Base-by-base conservation (phyloP, 2,329 filamentous ascomycete species). In the Juglanconis juglandina region DNA sequence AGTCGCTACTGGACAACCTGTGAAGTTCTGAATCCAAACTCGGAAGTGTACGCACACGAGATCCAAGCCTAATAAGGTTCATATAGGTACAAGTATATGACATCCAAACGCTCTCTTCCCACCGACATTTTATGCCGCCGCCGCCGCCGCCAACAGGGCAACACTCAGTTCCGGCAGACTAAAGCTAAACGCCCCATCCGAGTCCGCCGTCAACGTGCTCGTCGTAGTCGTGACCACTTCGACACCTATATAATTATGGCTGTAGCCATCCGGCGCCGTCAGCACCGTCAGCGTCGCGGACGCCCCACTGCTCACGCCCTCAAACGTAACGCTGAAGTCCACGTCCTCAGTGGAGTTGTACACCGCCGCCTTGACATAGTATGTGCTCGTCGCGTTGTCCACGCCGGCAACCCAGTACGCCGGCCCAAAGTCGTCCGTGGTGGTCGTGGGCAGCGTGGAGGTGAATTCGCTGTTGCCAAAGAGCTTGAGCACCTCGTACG, bases 81-180 rank as follows among this genome's bases (percentile, higher is more conserved):
- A 24, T 24, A 24, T 24, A 24, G 24, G 24, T 24, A 24, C 24
- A 24, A 24, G 24, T 24, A 24, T 24, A 2, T 24, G 24, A 24
- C 2, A 24, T 24, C 24, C 24, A 24, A 56, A 6, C 35, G 3
- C 5, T 39, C 3, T 13, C 5, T 17, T 9, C 33, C n/a, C 17
- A 9, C 11, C 9, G 46, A 17, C 24, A 13, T 32, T 17, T 51
- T 33, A 63, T 3, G 61, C 44, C 39, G 50, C 66, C 1, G 61
- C 44, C 39, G 50, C 66, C 1, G 77, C 79, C 55, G 84, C 81
- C 56, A 87, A 67, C 2, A 87, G 78, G 13, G 82, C 82, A 53
- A 87, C 78, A 64, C 81, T 85, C 60, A 85, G 70, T 64, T 82
- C 73, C 0, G 83, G 83, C 66, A 87, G 62, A 33, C 68, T 74